Evolutionary conservation across 1,139 yeast species (phyloP), one percentile per base, ranked within the genome.

Genomic region (Geotrichum reessii): DNA sequence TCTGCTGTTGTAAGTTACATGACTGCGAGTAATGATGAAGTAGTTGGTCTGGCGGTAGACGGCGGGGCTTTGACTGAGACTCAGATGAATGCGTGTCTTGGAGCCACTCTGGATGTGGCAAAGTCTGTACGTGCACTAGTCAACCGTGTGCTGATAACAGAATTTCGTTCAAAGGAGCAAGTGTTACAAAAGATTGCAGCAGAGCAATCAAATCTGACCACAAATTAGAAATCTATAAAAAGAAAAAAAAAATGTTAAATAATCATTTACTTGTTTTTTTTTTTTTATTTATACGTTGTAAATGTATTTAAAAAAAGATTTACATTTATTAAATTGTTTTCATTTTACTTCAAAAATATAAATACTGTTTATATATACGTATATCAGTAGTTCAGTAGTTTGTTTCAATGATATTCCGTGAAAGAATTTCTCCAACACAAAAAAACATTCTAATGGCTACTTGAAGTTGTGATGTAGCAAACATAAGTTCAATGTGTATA

Each of bases 11-110:
- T 78, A 8, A 76, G 83, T 63, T 81, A 77, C 64, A 79, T 82
- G 80, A 80, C 81, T 63, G 79, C 82, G 65, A 73, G 76, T 63
- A 76, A 80, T 63, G 78, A 80, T 63, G 84, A 80, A 65, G 74
- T 81, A 59, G 79, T 82, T 33, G 85, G 86, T 0, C 64, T 83
- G 44, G 83, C 86, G 83, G 71, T 63, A 9, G 71, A 69, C 22
- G 71, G 72, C 11, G 67, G 63, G 4, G 59, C 59, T 11, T 50
- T 67, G 5, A 51, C 64, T 3, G 59, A 63, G 21, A 49, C 58
- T 3, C 62, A 64, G 33, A 54, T 66, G 58, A 64, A 62, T 24
- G 12, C 25, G 3, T 57, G 57, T 25, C 37, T 57, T 24, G 14
- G 40, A 3, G 37, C 25, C n/a, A 50, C 57, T n/a, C 22, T 57